phyloP scores from a whole-genome alignment of 169 alveolate species.

The Plasmodium relictum region DNA sequence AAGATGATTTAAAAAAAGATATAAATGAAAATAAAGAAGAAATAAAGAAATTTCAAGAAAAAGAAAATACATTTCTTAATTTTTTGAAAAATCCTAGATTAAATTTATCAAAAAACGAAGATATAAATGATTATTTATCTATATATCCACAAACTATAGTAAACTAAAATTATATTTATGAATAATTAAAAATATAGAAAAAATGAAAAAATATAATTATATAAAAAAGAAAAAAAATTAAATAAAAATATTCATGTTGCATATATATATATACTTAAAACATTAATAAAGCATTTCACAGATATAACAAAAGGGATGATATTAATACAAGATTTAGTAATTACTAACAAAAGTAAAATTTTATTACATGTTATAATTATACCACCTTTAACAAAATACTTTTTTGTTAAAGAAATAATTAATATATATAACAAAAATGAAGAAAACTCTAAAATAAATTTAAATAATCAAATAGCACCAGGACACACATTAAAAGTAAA shows the following conservation, averaged over 20 bases:
- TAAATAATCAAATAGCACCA: constrained; percentile 74
- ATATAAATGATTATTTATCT: constrained; percentile 56
- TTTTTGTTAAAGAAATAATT: constrained; percentile 65
- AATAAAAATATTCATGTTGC: background rate
- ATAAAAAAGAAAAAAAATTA: background rate
- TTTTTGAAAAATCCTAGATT: constrained; percentile 74
- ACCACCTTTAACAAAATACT: constrained; percentile 46
- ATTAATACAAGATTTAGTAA: constrained; percentile 25
- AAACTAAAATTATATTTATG: constrained; percentile 8
- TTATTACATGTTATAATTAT: constrained; percentile 52
- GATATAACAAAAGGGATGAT: constrained; percentile 35
- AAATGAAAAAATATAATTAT: no score
- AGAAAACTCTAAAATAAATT: constrained; percentile 50
- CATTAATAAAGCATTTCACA: constrained; percentile 33
- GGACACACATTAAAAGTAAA: constrained; percentile 71
- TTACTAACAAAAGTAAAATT: constrained; percentile 63
- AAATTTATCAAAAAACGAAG: constrained; percentile 52
- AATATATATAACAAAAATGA: constrained; percentile 63
- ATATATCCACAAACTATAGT: constrained; percentile 51
- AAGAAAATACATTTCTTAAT: constrained; percentile 46
- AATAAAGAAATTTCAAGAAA: constrained; percentile 51
- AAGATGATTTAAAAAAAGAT: constrained; percentile 66
- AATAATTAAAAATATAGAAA: constrained; percentile 3
- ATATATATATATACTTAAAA: constrained; percentile 6
- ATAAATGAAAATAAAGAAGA: constrained; percentile 59